Conservation (phyloP, 2,329 filamentous ascomycete genomes). For the Nakataea oryzae region DNA sequence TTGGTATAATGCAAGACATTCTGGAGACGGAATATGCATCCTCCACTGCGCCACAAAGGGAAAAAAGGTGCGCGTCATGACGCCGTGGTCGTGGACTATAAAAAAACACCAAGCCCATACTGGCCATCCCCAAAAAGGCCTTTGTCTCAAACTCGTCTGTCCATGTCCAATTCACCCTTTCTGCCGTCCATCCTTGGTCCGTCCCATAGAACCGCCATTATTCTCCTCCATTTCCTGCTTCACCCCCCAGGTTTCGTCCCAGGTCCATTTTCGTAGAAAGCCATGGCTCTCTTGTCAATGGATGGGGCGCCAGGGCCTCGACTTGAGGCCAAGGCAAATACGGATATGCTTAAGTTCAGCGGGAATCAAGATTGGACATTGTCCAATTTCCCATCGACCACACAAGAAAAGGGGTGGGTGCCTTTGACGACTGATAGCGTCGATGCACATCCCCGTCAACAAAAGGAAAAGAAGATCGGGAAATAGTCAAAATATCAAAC, state of each 20-base stretch:
- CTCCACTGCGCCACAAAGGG: neutral
- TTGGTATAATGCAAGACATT: no score
- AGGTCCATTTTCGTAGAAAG: no score
- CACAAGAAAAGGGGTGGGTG: neutral
- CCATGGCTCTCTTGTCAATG: no score
- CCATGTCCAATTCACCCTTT: neutral
- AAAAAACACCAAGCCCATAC: neutral
- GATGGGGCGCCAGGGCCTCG: neutral
- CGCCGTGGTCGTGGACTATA: neutral
- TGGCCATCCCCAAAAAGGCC: neutral
- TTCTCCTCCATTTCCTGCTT: neutral
- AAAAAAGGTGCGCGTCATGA: neutral
- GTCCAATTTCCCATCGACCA: neutral
- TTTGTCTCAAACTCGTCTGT: neutral
- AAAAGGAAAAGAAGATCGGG: neutral
- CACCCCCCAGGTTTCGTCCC: no score
- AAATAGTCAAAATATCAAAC: neutral
- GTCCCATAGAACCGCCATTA: neutral
- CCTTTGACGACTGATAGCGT: no score
- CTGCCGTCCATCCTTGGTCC: neutral
- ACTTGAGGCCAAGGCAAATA: neutral
- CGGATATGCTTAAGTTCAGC: neutral
- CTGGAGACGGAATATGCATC: neutral
- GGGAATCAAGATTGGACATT: neutral
- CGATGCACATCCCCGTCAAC: neutral